A percentile compares a stretch with the other conserved stretches of the same genome.
These are phyloP conservation scores for Tylopilus balloui DNA, from an alignment of 768 basidiomycete genomes.

Conservation along the genomic window DNA sequence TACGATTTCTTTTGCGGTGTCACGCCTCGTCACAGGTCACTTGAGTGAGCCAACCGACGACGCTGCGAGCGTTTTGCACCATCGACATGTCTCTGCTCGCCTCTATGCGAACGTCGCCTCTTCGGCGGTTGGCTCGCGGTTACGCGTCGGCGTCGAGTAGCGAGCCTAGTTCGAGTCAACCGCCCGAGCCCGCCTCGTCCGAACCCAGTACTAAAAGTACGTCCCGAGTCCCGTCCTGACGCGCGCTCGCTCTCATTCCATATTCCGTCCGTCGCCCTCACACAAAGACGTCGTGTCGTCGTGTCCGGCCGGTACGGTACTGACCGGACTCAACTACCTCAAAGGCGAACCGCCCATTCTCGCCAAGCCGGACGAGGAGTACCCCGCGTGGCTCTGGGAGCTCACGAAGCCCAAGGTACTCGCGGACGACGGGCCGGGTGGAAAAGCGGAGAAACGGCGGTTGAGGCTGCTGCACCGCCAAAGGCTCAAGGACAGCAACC, in stretches of 20 bases:
- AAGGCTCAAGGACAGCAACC: slow-evolving; percentile 75
- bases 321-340: slow-evolving; percentile 79
- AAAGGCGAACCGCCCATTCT: slow-evolving; percentile 77
- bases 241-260: not conserved
- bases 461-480: slow-evolving; percentile 61
- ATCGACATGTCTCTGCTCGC: slow-evolving; percentile 20
- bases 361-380: slow-evolving; percentile 75
- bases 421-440: slow-evolving; percentile 71
- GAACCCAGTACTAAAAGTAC: slow-evolving; percentile 21
- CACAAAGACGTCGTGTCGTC: slow-evolving; percentile 42
- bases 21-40: slow-evolving; percentile 3
- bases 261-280: not conserved
- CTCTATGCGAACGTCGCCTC: slow-evolving; percentile 11
- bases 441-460: slow-evolving; percentile 52
- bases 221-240: not conserved
- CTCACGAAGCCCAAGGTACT: slow-evolving; percentile 56
- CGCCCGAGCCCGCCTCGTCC: slow-evolving; percentile 3
- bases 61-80: too few species aligned
- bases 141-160: slow-evolving; percentile 12
- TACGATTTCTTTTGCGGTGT: not conserved
- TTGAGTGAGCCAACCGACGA: not conserved
- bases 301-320: slow-evolving; percentile 65
- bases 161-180: not conserved
- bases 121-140: slow-evolving; percentile 6
- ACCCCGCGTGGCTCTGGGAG: slow-evolving; percentile 89